Percentiles rank a stretch among this genome's conserved stretches.
phyloP scores from a whole-genome alignment of 805 yeast species.

The Myxozyma nipponensis region DNA sequence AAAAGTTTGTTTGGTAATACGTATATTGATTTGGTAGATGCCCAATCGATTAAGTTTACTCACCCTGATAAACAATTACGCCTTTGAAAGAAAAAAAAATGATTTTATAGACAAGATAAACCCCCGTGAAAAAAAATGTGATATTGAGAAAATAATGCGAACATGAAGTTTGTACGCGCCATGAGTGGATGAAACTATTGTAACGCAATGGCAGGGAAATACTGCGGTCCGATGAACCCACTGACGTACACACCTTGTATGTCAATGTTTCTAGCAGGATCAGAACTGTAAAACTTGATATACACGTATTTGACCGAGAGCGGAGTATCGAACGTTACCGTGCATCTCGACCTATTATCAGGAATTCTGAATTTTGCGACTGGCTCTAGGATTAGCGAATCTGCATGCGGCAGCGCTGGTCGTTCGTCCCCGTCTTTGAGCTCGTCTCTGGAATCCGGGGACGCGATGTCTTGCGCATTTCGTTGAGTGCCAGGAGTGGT shows the following conservation, averaged over 20 bases:
- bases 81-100: too few species aligned
- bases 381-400: constrained; percentile 17
- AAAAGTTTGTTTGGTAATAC: too few species aligned
- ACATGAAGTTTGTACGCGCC: too few species aligned
- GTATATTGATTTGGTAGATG: too few species aligned
- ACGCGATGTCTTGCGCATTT: not conserved
- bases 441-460: not conserved
- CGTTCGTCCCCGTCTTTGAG: not conserved
- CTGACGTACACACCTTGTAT: constrained; percentile 36
- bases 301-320: constrained; percentile 24
- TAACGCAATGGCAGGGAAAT: constrained; percentile 17
- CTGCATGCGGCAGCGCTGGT: constrained; percentile 16
- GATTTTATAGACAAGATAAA: too few species aligned
- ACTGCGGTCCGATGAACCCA: constrained; percentile 31
- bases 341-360: constrained; percentile 20
- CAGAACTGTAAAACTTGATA: constrained; percentile 23
- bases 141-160: not conserved
- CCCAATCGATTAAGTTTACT: too few species aligned
- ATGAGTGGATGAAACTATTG: too few species aligned
- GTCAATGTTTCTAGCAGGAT: constrained; percentile 31
- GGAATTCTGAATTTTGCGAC: constrained; percentile 22
- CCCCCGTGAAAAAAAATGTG: not conserved
- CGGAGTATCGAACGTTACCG: constrained; percentile 23
- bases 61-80: too few species aligned
- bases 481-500: not conserved